A percentile compares a stretch with the other conserved stretches of the same genome.
phyloP scores from a whole-genome alignment of 2,329 filamentous ascomycete genomes.

The Ophiocordyceps polyrhachis-furcata region DNA sequence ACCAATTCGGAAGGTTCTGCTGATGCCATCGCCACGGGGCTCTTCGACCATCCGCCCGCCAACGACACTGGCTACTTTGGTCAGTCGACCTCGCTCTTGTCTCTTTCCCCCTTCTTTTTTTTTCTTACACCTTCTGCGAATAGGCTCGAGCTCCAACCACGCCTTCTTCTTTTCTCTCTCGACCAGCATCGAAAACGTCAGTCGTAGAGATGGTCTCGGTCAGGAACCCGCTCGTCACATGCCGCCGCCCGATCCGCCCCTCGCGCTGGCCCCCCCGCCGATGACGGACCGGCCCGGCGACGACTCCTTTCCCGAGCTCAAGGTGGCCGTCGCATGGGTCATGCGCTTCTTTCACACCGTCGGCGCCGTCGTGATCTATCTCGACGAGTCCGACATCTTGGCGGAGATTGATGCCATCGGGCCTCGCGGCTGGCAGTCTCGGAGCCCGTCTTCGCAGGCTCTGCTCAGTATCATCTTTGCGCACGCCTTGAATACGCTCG shows the following conservation, averaged over 20 bases:
- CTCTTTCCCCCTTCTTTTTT: neutral
- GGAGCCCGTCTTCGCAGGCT: conserved; percentile 4
- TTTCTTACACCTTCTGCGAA: too few relatives aligned
- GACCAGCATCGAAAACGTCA: conserved; percentile 8
- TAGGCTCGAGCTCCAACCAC: conserved; percentile 13
- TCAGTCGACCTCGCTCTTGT: neutral
- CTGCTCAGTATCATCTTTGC: conserved; percentile 12
- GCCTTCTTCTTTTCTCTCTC: conserved; percentile 11
- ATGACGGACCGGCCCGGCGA: neutral
- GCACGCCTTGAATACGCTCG: conserved; percentile 7
- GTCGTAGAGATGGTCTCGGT: conserved; percentile 3
- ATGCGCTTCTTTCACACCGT: conserved; percentile 11
- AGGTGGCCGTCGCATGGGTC: conserved; percentile 6
- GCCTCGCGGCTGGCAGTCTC: conserved; percentile 2
- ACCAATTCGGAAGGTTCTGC: conserved; percentile 6
- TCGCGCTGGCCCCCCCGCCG: neutral
- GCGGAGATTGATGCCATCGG: conserved; percentile 6
- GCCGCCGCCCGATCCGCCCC: conserved; percentile 1
- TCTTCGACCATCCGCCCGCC: conserved; percentile 10
- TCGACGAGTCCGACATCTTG: conserved; percentile 7
- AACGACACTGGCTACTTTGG: conserved; percentile 11
- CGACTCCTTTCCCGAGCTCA: conserved; percentile 4
- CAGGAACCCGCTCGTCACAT: neutral
- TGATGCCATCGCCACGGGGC: conserved; percentile 10
- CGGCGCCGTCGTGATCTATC: conserved; percentile 10